Conservation (phyloP, 2,329 filamentous ascomycete species). For the Curvularia sp. region DNA sequence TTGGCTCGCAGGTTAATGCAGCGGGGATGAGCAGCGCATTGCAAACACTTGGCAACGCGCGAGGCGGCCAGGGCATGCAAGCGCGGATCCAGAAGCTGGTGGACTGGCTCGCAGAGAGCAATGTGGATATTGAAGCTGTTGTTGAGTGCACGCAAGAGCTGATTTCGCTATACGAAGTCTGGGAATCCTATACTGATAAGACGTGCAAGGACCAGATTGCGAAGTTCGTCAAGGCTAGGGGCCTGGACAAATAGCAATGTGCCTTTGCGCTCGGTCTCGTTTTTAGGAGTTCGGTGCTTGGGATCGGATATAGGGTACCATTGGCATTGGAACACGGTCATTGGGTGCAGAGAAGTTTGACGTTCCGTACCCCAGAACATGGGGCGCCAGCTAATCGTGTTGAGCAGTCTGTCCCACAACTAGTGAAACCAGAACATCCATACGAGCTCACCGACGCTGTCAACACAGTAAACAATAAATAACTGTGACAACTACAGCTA, state of each 20-base stretch:
- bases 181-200: slow-evolving; percentile 71
- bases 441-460: too few relatives aligned
- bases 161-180: slow-evolving; percentile 83
- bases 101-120: slow-evolving; percentile 84
- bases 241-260: slow-evolving; percentile 59
- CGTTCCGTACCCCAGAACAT: slow-evolving; percentile 1
- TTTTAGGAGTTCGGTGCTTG: neutral
- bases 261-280: neutral
- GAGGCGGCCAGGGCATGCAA: slow-evolving; percentile 50
- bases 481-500: too few relatives aligned
- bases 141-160: slow-evolving; percentile 92
- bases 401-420: neutral
- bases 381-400: neutral
- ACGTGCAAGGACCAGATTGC: slow-evolving; percentile 68
- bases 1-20: slow-evolving; percentile 56
- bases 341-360: neutral
- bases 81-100: slow-evolving; percentile 71
- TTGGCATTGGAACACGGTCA: neutral
- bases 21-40: slow-evolving; percentile 50
- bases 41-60: slow-evolving; percentile 46
- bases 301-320: neutral
- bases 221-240: slow-evolving; percentile 67
- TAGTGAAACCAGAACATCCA: too few relatives aligned
- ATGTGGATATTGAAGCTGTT: slow-evolving; percentile 81
- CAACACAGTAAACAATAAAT: too few relatives aligned